Conservation (phyloP, 306 rosid species). For the Oxytropis ochrocephala region DNA sequence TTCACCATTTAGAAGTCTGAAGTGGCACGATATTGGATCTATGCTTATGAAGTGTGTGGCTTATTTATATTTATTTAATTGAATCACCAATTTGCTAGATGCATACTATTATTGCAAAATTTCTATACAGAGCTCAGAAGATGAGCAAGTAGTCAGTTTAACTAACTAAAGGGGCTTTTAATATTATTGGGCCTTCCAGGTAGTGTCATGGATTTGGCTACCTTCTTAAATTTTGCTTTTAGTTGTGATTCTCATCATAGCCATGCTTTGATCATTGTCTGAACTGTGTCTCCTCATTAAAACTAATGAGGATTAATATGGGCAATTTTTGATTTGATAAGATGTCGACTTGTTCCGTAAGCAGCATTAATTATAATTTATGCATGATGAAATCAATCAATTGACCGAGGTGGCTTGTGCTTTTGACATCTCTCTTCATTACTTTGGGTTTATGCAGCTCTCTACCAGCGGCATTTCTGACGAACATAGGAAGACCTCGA, state of each 20-base stretch:
- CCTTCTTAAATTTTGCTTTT: not conserved
- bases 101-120: not conserved
- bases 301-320: not conserved
- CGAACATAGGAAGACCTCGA: conserved; percentile 70
- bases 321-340: not conserved
- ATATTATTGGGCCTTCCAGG: conserved; percentile 1
- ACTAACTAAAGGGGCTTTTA: not conserved
- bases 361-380: not conserved
- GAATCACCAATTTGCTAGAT: not conserved
- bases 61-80: not conserved
- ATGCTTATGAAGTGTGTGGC: not conserved
- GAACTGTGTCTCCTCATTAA: not conserved
- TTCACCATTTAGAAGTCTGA: not conserved
- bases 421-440: conserved; percentile 1
- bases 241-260: not conserved
- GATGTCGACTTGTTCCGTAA: not conserved
- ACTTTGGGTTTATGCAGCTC: conserved; percentile 51
- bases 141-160: not conserved
- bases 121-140: conserved; percentile 10
- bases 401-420: not conserved
- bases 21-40: conserved; percentile 3
- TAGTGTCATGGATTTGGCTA: not conserved
- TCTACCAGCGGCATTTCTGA: conserved; percentile 66
- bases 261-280: not conserved
- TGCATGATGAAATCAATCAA: not conserved